These are phyloP conservation scores for Termitomyces sp. DNA, from an alignment of 768 basidiomycete genomes.

Conservation along the genomic window DNA sequence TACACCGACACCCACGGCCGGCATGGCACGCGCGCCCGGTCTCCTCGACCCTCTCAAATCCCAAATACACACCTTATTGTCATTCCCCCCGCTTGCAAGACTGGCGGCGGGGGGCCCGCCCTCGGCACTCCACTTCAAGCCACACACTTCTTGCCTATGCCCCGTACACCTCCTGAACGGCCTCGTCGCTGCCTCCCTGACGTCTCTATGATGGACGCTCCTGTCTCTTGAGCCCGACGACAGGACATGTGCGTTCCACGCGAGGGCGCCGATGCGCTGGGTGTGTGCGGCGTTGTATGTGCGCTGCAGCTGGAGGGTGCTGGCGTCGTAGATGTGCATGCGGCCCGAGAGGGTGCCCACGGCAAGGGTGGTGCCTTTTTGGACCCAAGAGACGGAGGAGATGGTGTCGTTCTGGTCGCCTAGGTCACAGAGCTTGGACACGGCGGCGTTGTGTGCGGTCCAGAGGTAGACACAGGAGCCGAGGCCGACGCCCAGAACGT, in stretches of 20 bases:
- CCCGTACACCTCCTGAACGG: conserved; percentile 72
- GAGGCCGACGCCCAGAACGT: conserved; percentile 91
- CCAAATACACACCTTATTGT: conserved; percentile 99
- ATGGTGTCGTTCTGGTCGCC: conserved; percentile 62
- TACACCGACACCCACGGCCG: conserved; percentile 6
- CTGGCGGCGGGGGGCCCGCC: conserved; percentile 36
- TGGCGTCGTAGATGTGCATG: conserved; percentile 92
- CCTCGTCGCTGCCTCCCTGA: conserved; percentile 58
- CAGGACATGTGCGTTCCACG: conserved; percentile 88
- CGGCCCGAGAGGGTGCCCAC: conserved; percentile 88
- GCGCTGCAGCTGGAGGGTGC: conserved; percentile 65
- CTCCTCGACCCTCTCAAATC: conserved; percentile 59
- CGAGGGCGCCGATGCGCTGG: conserved; percentile 88
- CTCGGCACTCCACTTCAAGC: conserved; percentile 75
- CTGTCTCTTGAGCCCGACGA: conserved; percentile 91
- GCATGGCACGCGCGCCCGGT: conserved; percentile 9
- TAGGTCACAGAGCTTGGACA: conserved; percentile 88
- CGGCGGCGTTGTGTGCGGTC: conserved; percentile 91
- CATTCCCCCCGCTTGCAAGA: conserved; percentile 94
- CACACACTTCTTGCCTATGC: conserved; percentile 93
- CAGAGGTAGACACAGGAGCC: conserved; percentile 93
- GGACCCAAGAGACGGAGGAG: conserved; percentile 92
- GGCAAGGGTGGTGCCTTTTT: conserved; percentile 86
- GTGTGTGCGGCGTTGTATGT: conserved; percentile 82
- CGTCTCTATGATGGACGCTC: conserved; percentile 88